A percentile compares a stretch with the other conserved stretches of the same genome.
These are phyloP conservation scores for Paracoccidioides brasiliensis DNA, from an alignment of 2,329 filamentous ascomycete species.

Conservation along the genomic window DNA sequence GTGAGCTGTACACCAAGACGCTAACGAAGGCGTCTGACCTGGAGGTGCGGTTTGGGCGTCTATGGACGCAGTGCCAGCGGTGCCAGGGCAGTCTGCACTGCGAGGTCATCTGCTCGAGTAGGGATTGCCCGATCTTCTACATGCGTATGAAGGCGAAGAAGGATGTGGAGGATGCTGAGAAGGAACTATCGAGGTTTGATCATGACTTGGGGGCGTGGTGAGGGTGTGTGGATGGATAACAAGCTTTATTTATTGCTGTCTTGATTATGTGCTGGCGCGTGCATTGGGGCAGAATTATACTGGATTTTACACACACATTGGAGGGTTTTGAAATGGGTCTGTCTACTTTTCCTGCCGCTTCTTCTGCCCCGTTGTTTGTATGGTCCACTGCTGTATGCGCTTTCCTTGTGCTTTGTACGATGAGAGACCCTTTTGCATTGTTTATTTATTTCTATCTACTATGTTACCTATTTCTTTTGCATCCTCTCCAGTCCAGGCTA, in stretches of 20 bases:
- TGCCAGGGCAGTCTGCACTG: slow-evolving; percentile 97
- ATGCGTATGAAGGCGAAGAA: slow-evolving; percentile 99
- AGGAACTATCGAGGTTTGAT: slow-evolving; percentile 83
- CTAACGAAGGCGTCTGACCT: slow-evolving; percentile 79
- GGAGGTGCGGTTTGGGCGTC: slow-evolving; percentile 77
- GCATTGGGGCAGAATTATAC: not conserved
- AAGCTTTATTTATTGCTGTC: not conserved
- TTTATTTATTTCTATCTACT: no score
- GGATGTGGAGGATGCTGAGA: slow-evolving; percentile 88
- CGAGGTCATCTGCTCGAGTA: slow-evolving; percentile 92
- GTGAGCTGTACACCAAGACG: slow-evolving; percentile 87
- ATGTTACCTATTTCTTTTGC: no score
- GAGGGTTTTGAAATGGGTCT: no score
- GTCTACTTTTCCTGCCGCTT: no score
- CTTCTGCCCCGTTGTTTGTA: no score
- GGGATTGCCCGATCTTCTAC: slow-evolving; percentile 98
- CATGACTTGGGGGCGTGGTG: slow-evolving; percentile 62
- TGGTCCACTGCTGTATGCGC: no score
- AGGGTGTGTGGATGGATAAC: slow-evolving; percentile 3
- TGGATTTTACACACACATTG: not conserved
- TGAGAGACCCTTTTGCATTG: no score
- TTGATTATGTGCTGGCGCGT: not conserved
- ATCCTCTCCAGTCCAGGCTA: no score
- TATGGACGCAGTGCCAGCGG: slow-evolving; percentile 97
- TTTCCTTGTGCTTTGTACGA: no score